Percentiles rank a stretch among this genome's conserved stretches.
phyloP scores from a whole-genome alignment of 73 alveolate species.

The Symbiodinium pilosum region DNA sequence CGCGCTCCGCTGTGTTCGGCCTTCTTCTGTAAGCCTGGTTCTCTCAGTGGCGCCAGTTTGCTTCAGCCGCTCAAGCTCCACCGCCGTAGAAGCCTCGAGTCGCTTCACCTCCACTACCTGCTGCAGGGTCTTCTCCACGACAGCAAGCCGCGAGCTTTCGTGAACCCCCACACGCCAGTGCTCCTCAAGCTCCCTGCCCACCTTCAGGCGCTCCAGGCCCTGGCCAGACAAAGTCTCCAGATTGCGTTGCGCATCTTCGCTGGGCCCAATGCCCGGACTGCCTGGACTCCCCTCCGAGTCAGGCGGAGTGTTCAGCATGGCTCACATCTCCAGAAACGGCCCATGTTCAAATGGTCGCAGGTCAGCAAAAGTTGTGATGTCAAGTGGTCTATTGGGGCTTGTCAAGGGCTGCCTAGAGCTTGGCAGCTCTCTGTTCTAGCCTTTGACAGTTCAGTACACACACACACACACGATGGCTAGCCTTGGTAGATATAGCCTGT shows the following conservation, averaged over 20 bases:
- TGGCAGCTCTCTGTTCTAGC: not conserved
- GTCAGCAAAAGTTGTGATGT: no score
- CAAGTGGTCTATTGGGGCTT: no score
- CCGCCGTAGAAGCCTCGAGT: conserved; percentile 47
- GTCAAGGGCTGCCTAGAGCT: not conserved
- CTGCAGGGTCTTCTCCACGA: not conserved
- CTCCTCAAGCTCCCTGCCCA: no score
- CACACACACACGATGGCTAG: no score
- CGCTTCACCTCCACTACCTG: conserved; percentile 24
- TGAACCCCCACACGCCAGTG: no score
- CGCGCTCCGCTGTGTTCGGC: conserved; percentile 55
- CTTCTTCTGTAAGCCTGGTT: conserved; percentile 18
- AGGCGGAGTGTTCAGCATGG: conserved; percentile 75
- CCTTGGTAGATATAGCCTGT: no score
- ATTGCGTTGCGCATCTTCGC: not conserved
- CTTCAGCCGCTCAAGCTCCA: conserved; percentile 38
- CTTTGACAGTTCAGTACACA: no score
- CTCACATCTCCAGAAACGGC: no score
- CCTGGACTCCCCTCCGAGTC: conserved; percentile 3
- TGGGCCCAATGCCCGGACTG: not conserved
- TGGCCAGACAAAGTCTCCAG: not conserved
- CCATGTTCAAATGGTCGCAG: no score
- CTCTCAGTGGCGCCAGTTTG: conserved; percentile 38
- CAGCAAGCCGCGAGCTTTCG: not conserved
- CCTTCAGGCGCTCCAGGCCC: not conserved